phyloP scores from a whole-genome alignment of 2,329 filamentous ascomycete genomes.

The Stachybotrys chlorohalonatus region DNA sequence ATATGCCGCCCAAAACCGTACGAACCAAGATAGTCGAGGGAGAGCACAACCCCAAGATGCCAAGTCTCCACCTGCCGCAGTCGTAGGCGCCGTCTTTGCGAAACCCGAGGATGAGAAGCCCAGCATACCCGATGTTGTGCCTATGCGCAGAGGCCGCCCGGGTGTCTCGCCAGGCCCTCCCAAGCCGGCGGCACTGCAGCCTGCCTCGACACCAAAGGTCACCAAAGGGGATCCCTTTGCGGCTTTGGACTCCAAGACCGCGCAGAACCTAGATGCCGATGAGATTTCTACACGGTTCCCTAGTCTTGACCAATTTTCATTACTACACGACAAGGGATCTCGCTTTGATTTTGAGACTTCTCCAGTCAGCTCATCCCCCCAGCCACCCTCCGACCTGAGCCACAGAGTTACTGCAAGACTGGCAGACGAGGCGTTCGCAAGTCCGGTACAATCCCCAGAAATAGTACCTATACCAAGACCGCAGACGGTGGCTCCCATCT shows the following conservation, averaged over 20 bases:
- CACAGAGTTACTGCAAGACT: slow-evolving; percentile 66
- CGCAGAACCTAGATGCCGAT: slow-evolving; percentile 48
- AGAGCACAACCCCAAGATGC: slow-evolving; percentile 45
- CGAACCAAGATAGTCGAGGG: slow-evolving; percentile 46
- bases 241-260: slow-evolving; percentile 61
- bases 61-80: slow-evolving; percentile 43
- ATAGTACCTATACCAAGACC: slow-evolving; percentile 13
- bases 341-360: slow-evolving; percentile 77
- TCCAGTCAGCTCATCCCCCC: slow-evolving; percentile 15
- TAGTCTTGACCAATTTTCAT: slow-evolving; percentile 83
- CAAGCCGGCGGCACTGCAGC: slow-evolving; percentile 27
- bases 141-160: slow-evolving; percentile 80
- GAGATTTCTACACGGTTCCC: slow-evolving; percentile 83
- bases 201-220: slow-evolving; percentile 59
- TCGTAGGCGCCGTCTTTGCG: slow-evolving; percentile 73
- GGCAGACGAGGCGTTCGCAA: slow-evolving; percentile 75
- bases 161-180: slow-evolving; percentile 24
- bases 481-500: slow-evolving; percentile 20
- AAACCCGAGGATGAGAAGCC: slow-evolving; percentile 63
- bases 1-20: slow-evolving; percentile 55
- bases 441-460: slow-evolving; percentile 19
- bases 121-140: slow-evolving; percentile 77
- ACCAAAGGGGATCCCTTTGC: slow-evolving; percentile 79
- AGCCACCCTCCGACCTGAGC: slow-evolving; percentile 37
- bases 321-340: slow-evolving; percentile 73